A percentile compares a stretch with the other conserved stretches of the same genome.
Conservation (phyloP, 2,329 filamentous ascomycete species). For the Reticulascus tulasneorum region DNA sequence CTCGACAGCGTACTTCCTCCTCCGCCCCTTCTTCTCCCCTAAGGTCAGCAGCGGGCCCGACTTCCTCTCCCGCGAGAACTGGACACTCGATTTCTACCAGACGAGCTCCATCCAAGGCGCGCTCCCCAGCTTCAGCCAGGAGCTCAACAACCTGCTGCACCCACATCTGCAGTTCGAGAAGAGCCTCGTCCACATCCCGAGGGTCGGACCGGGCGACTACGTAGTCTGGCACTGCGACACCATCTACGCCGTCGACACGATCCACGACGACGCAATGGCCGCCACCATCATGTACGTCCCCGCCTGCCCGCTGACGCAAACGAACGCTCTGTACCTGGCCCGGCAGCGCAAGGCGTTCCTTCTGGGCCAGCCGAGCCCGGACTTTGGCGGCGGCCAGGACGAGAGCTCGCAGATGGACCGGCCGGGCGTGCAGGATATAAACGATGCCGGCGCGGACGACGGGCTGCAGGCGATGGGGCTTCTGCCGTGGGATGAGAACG, state of each 20-base stretch:
- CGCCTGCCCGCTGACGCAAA: conserved; percentile 47
- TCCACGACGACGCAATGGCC: conserved; percentile 3
- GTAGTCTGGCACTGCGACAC: conserved; percentile 71
- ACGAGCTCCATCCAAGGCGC: conserved; percentile 66
- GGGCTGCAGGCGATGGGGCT: conserved; percentile 37
- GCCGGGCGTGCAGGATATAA: conserved; percentile 32
- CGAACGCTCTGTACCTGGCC: conserved; percentile 53
- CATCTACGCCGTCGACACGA: conserved; percentile 67
- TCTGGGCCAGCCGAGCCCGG: conserved; percentile 34
- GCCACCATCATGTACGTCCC: conserved; percentile 35
- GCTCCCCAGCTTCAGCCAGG: conserved; percentile 63
- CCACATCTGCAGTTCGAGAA: conserved; percentile 65
- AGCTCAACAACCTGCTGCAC: conserved; percentile 64
- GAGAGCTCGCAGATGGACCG: conserved; percentile 30
- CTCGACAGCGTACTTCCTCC: conserved; percentile 72
- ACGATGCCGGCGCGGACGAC: conserved; percentile 34
- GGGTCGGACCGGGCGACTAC: conserved; percentile 69
- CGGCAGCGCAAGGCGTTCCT: conserved; percentile 46
- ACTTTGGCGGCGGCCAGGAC: conserved; percentile 30
- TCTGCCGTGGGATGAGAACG: conserved; percentile 35
- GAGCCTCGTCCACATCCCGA: conserved; percentile 68
- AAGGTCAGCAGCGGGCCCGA: conserved; percentile 33
- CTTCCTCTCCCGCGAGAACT: conserved; percentile 45
- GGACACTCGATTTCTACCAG: conserved; percentile 42
- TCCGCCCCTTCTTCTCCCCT: conserved; percentile 67